These are phyloP conservation scores for Delonix regia DNA, from an alignment of 306 rosid species.

Conservation along the genomic window DNA sequence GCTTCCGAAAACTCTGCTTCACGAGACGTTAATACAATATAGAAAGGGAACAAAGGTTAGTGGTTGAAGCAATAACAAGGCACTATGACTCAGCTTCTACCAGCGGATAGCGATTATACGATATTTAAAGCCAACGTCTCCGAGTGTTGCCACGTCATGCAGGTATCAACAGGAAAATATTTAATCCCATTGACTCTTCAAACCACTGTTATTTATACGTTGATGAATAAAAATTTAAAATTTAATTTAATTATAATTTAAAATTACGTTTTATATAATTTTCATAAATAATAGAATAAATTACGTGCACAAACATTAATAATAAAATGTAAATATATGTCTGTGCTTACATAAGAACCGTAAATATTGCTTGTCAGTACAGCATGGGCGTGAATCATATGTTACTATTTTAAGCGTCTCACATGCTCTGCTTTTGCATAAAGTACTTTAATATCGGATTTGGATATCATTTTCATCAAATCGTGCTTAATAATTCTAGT, in stretches of 20 bases:
- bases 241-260: too few relatives aligned
- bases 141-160: slow-evolving; percentile 37
- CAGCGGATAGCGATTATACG: neutral
- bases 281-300: too few relatives aligned
- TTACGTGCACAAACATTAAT: too few relatives aligned
- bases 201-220: too few relatives aligned
- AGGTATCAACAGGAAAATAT: too few relatives aligned
- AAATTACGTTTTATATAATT: too few relatives aligned
- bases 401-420: neutral
- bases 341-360: too few relatives aligned
- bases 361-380: too few relatives aligned
- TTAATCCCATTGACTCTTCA: too few relatives aligned
- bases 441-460: neutral
- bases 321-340: too few relatives aligned
- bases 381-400: neutral
- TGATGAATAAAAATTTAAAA: too few relatives aligned
- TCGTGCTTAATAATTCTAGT: neutral
- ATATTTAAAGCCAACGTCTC: neutral
- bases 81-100: slow-evolving; percentile 36
- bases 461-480: neutral
- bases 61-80: neutral
- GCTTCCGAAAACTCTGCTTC: slow-evolving; percentile 26
- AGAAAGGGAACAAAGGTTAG: neutral
- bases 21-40: neutral
- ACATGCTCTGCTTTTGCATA: too few relatives aligned